phyloP scores from a whole-genome alignment of 108 stramenopile genomes.

The Skeletonema tropicum region DNA sequence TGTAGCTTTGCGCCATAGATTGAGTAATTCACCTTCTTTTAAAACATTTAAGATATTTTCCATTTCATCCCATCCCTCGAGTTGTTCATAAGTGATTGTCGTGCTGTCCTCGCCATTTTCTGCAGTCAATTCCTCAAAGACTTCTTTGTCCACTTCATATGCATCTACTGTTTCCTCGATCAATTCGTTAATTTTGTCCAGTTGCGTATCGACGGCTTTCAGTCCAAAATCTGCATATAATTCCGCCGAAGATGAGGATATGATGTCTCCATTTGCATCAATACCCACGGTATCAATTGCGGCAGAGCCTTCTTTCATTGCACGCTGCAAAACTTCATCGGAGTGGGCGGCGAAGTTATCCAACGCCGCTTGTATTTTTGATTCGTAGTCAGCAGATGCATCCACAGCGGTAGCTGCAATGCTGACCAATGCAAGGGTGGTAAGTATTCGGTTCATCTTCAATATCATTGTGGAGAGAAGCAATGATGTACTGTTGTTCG shows the following conservation, averaged over 20 bases:
- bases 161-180: neutral
- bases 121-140: neutral
- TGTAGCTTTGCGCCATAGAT: neutral
- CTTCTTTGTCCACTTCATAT: neutral
- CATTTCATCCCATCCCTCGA: neutral
- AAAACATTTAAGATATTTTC: neutral
- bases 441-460: neutral
- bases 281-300: neutral
- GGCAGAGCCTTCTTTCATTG: neutral
- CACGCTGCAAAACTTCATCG: neutral
- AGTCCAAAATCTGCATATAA: neutral
- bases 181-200: neutral
- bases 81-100: neutral
- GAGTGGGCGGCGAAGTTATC: conserved; percentile 1
- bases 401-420: neutral
- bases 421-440: neutral
- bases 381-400: conserved; percentile 5
- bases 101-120: neutral
- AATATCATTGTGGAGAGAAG: neutral
- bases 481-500: too few relatives aligned
- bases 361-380: conserved; percentile 13
- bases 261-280: neutral
- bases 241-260: neutral
- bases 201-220: neutral
- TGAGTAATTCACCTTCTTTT: neutral